Base-by-base conservation (phyloP, 2,329 filamentous ascomycete species). In the Nakataea oryzae region DNA sequence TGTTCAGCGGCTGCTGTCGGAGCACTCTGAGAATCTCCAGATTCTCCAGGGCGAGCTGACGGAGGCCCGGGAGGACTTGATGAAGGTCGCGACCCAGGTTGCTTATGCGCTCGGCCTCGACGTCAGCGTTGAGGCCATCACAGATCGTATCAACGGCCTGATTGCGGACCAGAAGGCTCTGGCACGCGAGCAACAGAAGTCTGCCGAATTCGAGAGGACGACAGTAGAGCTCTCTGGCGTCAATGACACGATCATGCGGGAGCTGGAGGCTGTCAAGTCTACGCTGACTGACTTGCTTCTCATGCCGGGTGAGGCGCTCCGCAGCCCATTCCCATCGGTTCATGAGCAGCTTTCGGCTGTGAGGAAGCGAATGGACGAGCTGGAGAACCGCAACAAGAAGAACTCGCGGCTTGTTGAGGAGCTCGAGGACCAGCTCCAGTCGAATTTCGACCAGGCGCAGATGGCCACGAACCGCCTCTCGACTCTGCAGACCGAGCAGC, bases 391-490 rank as follows among this genome's bases (percentile, higher is more conserved):
- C 76, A 96, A 96, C 79, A 88, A 91, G 78, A 97, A 96, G 81
- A 96, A 95, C 74, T 89, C 90, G 55, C 86, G 91, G 27, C 80
- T 99, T 14, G 91, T 99, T 11, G 91, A 97, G 73, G 93, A 99
- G 75, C 86, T 99, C 6, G 95, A 99, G 75, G 93, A 97, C 69
- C 95, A 99, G 74, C 86, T 99, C 61, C 93, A 93, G 71, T 91
- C 84, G 72, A 97, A 95, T 76, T 99, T 92, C 74, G 95, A 99
- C 70, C 90, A 96, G 72, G 92, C 93, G 64, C 91, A 97, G 71
- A 80, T 86, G 64, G 87, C 88, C 14, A 92, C 85, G 73, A 96
- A 96, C 76, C 87, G 93, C 61, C 78, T 97, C 61, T 97, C 93
- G 61, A 87, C 89, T 58, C 80, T 93, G 59, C 88, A 92, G 70